Evolutionary conservation across 2,329 filamentous ascomycete genomes (phyloP), one percentile per base, ranked within the genome.

Genomic region (Hypoxylon sp.): DNA sequence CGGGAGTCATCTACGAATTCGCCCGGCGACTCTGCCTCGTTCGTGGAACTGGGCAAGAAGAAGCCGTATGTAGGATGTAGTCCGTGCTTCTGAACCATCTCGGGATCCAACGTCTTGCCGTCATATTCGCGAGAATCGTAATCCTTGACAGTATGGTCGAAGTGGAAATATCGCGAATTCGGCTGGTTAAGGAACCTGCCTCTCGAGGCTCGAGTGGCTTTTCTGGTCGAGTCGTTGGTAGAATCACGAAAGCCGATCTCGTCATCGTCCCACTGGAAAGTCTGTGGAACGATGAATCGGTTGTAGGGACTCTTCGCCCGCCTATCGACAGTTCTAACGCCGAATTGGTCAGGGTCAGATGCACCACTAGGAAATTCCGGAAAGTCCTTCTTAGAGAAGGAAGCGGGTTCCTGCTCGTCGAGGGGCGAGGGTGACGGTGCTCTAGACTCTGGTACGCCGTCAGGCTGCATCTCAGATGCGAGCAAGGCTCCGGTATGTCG

Each of bases 231-330:
- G 63, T 83, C 81, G 57, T 86, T 86, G 58, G 79, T 79, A 3
- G 82, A 83, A 65, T 86, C 84, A 18, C 81, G 78, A 69, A 84
- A 86, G 11, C 84, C 84, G 58, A 87, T 86, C 66, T 86, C 83
- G 55, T 79, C 74, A 7, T 80, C 73, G 31, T 81, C 76, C 53
- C 79, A 85, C 48, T 77, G 72, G 60, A 81, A 82, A 0, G 77
- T 62, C 5, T 73, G 74, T 9, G 82, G 82, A 38, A 84, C 72
- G 66, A 86, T 78, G 52, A 85, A 78, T 21, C 81, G 83, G 64
- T 83, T 85, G 66, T 80, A 78, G 21, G 76, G 69, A 46, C 76
- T 75, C 24, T 71, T 72, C 4, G 74, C 76, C 58, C 73, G 73
- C 55, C 76, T 73, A 33, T 73, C 76, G 46, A 83, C 77, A 9